Evolutionary conservation across 1,284 basidiomycete genomes (phyloP).

Genomic region (Ceratobasidium sp.): DNA sequence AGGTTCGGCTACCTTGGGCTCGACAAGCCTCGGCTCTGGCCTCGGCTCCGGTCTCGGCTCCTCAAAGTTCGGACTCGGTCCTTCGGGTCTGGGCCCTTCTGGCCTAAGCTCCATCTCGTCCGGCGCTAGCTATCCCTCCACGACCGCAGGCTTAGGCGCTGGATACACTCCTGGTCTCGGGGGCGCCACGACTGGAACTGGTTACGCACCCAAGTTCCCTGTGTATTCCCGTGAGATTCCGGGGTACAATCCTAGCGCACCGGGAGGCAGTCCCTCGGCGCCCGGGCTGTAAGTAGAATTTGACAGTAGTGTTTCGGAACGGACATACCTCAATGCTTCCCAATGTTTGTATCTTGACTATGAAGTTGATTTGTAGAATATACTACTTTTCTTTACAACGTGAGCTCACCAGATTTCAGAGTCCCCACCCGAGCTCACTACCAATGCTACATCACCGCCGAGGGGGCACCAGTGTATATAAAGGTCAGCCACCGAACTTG

Average conservation of each 20-base stretch:
- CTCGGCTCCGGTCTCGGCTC: not conserved
- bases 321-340: too few species aligned
- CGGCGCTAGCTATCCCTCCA: not conserved
- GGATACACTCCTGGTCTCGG: not conserved
- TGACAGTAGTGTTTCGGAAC: too few species aligned
- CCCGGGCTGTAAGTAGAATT: not conserved
- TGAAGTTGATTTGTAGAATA: too few species aligned
- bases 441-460: too few species aligned
- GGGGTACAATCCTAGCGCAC: slow-evolving; percentile 6
- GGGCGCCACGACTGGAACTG: not conserved
- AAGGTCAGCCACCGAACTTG: too few species aligned
- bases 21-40: not conserved
- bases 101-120: not conserved
- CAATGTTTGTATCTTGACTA: too few species aligned
- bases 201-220: not conserved
- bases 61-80: not conserved
- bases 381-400: too few species aligned
- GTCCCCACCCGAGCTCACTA: too few species aligned
- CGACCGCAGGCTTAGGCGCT: not conserved
- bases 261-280: not conserved
- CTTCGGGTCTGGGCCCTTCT: not conserved
- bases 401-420: too few species aligned
- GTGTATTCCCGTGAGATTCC: not conserved
- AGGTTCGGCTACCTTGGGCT: not conserved
- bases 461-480: too few species aligned